Evolutionary conservation across 345 rosid species (phyloP), one percentile per base, ranked within the genome.

Genomic region (Citrus cavaleriei): DNA sequence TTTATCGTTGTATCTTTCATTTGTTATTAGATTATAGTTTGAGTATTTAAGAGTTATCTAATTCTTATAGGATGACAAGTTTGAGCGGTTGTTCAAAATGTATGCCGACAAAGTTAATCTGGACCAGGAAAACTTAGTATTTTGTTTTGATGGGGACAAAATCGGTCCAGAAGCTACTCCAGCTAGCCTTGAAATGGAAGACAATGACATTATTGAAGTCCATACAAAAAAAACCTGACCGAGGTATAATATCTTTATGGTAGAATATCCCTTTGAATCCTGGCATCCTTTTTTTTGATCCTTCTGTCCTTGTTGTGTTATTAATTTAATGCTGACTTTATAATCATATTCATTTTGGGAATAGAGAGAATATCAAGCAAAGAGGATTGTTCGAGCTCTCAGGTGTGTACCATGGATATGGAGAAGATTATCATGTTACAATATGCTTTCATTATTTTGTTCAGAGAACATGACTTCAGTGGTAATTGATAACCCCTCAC

Each of bases 121-220:
- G 40, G 83, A 86, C 63, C 58, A 70, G 37, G 51, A 89, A 75
- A 87, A 65, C 79, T 83, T 95, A 78, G 89, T 85, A 35, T 95
- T 94, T 85, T 78, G 79, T 21, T 93, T 95, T 77, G 99, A 95
- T 65, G 99, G 99, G 71, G 95, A 91, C 66, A 90, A 88, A 86
- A 80, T 95, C 51, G 80, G 80, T 85, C 91, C 91, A 32, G 59
- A 87, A 3, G 87, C 88, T 27, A 94, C 97, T 28, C 99, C 99
- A 51, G 80, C 77, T 69, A 76, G 86, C 80, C 96, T 95, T 57
- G 99, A 83, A 21, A 91, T 95, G 97, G 99, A 95, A 76, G 97
- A 95, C n/a, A 83, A 88, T 42, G 99, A 95, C 85, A 91, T 93
- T 65, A 88, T 95, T 76, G 97, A 92, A 89, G 99, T 92, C 71